Evolutionary conservation across 495 filamentous ascomycete species (phyloP), one percentile per base, ranked within the genome.

Genomic region (Parmelia sp.): DNA sequence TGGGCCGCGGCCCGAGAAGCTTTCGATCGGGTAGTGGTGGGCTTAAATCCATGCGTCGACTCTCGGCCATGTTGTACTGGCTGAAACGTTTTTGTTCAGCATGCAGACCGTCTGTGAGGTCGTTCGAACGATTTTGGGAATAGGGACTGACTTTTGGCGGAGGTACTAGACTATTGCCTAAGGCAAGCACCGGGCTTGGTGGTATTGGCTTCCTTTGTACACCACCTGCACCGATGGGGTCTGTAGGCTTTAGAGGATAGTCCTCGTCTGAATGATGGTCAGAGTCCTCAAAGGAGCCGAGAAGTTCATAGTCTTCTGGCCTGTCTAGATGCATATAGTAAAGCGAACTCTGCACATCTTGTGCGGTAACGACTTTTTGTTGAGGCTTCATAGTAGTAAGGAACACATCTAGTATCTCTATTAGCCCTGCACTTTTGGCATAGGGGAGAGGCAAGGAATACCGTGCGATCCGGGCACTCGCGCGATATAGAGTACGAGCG

Each of bases 331-430:
- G 94, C 42, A 96, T 74, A 71, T 93, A 97, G 75, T 97, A 98
- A 4, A 98, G 80, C 15, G 88, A 94, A 66, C 86, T 90, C 57
- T 88, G 84, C 40, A 97, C 88, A 72, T 96, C 93, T 71, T 90
- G 86, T 11, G 84, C 89, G 1, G 90, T 95, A 33, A 97, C 89
- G 45, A 90, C 90, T 73, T 93, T 94, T 23, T 86, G 79, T 23
- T 89, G 84, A 23, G 94, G 94, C 74, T 93, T 92, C 27, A 96
- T 77, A 1, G 94, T 89, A 12, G 93, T 92, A n/a, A 97, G 83
- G 64, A 98, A 94, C 53, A 97, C 82, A 81, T 97, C 94, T 96
- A 62, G 33, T 29, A 9, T 29, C 35, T n/a, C 45, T 14, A 10
- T 65, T 60, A 60, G 69, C 64, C 59, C n/a, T 62, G 66, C 33